phyloP scores from a whole-genome alignment of 345 rosid species.

The Iberis pinnata region DNA sequence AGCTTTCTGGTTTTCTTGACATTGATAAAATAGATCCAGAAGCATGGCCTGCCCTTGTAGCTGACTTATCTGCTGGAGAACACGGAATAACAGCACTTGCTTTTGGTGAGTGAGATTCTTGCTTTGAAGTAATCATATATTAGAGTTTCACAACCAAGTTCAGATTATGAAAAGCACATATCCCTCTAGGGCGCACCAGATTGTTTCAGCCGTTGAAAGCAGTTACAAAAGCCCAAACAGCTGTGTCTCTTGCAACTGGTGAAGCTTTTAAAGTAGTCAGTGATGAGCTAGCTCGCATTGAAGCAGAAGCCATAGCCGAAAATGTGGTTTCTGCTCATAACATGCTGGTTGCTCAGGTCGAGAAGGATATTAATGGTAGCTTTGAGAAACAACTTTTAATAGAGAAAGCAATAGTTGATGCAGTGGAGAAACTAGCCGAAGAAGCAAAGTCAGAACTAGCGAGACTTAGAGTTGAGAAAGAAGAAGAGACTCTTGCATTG shows the following conservation, averaged over 20 bases:
- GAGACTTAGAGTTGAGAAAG: conserved; percentile 59
- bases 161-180: neutral
- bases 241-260: conserved; percentile 78
- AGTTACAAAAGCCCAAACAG: conserved; percentile 92
- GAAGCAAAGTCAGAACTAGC: conserved; percentile 64
- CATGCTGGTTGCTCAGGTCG: conserved; percentile 74
- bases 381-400: conserved; percentile 62
- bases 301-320: conserved; percentile 91
- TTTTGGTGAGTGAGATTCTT: conserved; percentile 57
- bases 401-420: conserved; percentile 66
- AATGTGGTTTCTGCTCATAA: conserved; percentile 69
- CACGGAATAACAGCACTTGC: conserved; percentile 81
- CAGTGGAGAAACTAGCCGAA: conserved; percentile 77
- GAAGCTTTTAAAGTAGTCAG: conserved; percentile 70
- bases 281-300: conserved; percentile 87
- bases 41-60: conserved; percentile 90
- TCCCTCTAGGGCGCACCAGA: conserved; percentile 65
- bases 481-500: conserved; percentile 54
- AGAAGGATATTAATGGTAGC: conserved; percentile 66
- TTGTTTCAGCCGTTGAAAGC: conserved; percentile 89
- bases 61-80: conserved; percentile 80
- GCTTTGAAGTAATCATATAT: conserved; percentile 16
- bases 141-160: conserved; percentile 11
- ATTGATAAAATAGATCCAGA: conserved; percentile 68
- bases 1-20: conserved; percentile 78